Base-by-base conservation (phyloP, 2,329 filamentous ascomycete species). In the Ustilaginoidea virens region DNA sequence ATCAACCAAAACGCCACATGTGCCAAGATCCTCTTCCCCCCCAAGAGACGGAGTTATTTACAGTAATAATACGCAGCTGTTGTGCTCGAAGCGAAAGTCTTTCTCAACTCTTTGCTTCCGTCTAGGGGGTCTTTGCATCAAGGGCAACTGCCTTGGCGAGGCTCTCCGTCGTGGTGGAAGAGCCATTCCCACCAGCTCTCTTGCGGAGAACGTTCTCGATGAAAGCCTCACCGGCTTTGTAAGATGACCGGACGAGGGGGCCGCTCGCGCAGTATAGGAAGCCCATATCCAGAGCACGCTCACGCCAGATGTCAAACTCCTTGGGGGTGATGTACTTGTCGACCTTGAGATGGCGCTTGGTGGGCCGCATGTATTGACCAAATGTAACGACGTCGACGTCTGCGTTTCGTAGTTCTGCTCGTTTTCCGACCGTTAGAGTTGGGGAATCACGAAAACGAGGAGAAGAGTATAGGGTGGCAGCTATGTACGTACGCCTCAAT, bases 361-460 rank as follows among this genome's bases (percentile, higher is more conserved):
- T 98, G 2, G 90, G 90, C 8, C 87, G 81, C 90, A 98, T 98
- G 62, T 98, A 98, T 61, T 98, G 90, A n/a, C 90, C 90, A 42
- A 98, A 98, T 0, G 90, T 98, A 33, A 98, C 85, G 9, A 98
- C 83, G 43, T 98, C 90, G 25, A 94, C 86, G 35, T 80, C 63
- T 33, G 74, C 69, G 39, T 75, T 75, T 33, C 90, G 71, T 9
- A 98, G 67, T 51, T 92, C 81, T 72, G 39, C 11, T 8, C n/a
- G n/a, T n/a, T n/a, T n/a, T n/a, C n/a, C n/a, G n/a, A n/a, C n/a
- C n/a, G n/a, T n/a, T n/a, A n/a, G n/a, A n/a, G n/a, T n/a, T n/a
- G n/a, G n/a, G n/a, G n/a, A n/a, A n/a, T n/a, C n/a, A 25, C 5
- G n/a, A 11, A 19, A 5, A 17, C 11, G 3, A 17, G 10, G 8